phyloP scores from a whole-genome alignment of 2,329 filamentous ascomycete species.

The Hymenoscyphus scutula region DNA sequence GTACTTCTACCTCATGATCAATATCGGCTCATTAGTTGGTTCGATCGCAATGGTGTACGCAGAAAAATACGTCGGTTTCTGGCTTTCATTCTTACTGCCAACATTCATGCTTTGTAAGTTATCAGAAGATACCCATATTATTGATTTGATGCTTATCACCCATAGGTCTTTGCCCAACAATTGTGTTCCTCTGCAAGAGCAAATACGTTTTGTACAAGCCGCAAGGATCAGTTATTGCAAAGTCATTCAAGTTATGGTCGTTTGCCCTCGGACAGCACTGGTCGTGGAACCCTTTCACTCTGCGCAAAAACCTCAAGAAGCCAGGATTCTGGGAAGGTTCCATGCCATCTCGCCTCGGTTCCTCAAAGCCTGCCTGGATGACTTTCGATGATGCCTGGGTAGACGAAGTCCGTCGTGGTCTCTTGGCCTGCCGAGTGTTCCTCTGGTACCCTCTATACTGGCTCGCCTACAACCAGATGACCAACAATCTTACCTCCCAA shows the following conservation, averaged over 20 bases:
- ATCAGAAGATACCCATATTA: too few species aligned
- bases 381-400: slow-evolving; percentile 80
- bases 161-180: slow-evolving; percentile 52
- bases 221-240: slow-evolving; percentile 60
- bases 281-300: slow-evolving; percentile 51
- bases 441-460: slow-evolving; percentile 45
- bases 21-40: slow-evolving; percentile 44
- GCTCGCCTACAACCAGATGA: slow-evolving; percentile 66
- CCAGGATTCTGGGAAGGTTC: slow-evolving; percentile 59
- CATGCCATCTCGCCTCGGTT: slow-evolving; percentile 52
- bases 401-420: slow-evolving; percentile 58
- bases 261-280: slow-evolving; percentile 45
- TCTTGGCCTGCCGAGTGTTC: slow-evolving; percentile 65
- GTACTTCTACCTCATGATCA: slow-evolving; percentile 53
- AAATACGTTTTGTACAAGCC: slow-evolving; percentile 46
- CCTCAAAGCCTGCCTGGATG: slow-evolving; percentile 70
- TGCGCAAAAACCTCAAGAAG: slow-evolving; percentile 53
- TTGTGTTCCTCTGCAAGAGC: slow-evolving; percentile 56
- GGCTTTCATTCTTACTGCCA: slow-evolving; percentile 44
- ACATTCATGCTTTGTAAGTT: slow-evolving; percentile 24
- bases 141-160: slow-evolving; percentile 21
- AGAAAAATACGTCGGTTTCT: slow-evolving; percentile 53
- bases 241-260: slow-evolving; percentile 47
- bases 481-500: slow-evolving; percentile 66
- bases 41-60: slow-evolving; percentile 50